Evolutionary conservation across 768 basidiomycete species (phyloP), one percentile per base, ranked within the genome.

Genomic region (Auricularia cornea): DNA sequence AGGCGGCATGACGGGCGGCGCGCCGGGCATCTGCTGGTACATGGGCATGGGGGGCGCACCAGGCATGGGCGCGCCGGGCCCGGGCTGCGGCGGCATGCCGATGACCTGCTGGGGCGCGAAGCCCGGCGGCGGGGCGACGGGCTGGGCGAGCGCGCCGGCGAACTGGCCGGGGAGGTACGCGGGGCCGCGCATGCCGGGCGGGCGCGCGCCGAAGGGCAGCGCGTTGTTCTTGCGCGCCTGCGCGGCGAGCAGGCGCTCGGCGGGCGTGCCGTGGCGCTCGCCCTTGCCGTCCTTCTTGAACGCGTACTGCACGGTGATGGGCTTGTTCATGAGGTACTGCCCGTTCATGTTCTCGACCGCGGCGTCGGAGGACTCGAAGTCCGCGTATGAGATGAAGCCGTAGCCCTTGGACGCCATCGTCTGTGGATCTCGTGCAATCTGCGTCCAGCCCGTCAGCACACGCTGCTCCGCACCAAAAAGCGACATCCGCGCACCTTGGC

Each of bases 261-360:
- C 95, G 18, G 90, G 81, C 12, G 96, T 97, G 31, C 97, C 97
- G 70, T 98, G 97, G 3, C 97, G 85, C 75, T 99, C 97, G 63
- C 96, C 96, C 72, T 98, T 96, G 52, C 93, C 94, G 71, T 98
- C 97, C 78, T 98, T 98, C 78, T 99, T 98, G 83, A 98, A 98
- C 2, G 97, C 96, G 73, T 97, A 99, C 72, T 98, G 94, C 12
- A 97, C 94, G 20, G 89, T 87, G 71, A 99, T 92, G 61, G 94
- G 90, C 77, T 98, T 98, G 81, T 98, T 98, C 89, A 95, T 95
- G 57, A 98, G 81, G 84, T 93, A 98, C 71, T 98, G 95, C 41
- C 87, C 86, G 68, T 98, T 95, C 96, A 98, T 98, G 11, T 92
- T 85, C 74, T 98, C 97, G 63, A 96, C 83, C 20, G 97, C 96